phyloP scores from a whole-genome alignment of 2,329 filamentous ascomycete genomes.

The Drechslerella coelobrocha region DNA sequence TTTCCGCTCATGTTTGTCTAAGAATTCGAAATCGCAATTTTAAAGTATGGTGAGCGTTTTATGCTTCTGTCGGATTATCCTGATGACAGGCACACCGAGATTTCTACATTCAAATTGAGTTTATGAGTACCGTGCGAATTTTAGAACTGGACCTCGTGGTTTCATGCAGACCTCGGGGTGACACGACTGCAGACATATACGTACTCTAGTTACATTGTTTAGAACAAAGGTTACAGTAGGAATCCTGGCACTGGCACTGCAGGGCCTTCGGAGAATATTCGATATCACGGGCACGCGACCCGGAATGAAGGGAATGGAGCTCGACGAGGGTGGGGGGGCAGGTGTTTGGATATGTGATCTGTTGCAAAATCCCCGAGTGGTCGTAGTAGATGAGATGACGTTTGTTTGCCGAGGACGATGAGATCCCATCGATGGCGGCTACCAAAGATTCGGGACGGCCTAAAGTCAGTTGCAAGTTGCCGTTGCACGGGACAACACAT shows the following conservation, averaged over 20 bases:
- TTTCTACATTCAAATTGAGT: constrained; percentile 15
- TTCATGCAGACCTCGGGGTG: constrained; percentile 5
- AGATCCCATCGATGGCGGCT: constrained; percentile 23
- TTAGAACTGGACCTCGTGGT: constrained; percentile 2
- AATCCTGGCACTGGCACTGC: constrained; percentile 1
- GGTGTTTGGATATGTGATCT: constrained; percentile 19
- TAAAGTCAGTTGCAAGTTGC: constrained; percentile 8
- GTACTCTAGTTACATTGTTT: constrained; percentile 47
- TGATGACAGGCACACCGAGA: constrained; percentile 19
- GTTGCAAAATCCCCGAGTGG: constrained; percentile 35
- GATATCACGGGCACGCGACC: constrained; percentile 18
- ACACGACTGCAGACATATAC: constrained; percentile 16
- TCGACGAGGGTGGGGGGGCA: constrained; percentile 10
- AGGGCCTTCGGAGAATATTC: constrained; percentile 32
- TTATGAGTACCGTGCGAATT: constrained; percentile 16
- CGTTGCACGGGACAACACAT: constrained; percentile 36
- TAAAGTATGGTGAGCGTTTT: not conserved
- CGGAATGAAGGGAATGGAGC: constrained; percentile 16
- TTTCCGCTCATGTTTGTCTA: constrained; percentile 8
- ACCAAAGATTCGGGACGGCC: constrained; percentile 37
- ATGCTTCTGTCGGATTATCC: constrained; percentile 16
- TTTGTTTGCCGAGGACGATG: constrained; percentile 44
- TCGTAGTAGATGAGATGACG: constrained; percentile 28
- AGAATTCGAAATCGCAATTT: not conserved
- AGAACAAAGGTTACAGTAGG: constrained; percentile 10